Percentiles rank a stretch among this genome's conserved stretches.
Evolutionary conservation across 1,284 basidiomycete genomes (phyloP).

Genomic region (Sphagnurus paluster): DNA sequence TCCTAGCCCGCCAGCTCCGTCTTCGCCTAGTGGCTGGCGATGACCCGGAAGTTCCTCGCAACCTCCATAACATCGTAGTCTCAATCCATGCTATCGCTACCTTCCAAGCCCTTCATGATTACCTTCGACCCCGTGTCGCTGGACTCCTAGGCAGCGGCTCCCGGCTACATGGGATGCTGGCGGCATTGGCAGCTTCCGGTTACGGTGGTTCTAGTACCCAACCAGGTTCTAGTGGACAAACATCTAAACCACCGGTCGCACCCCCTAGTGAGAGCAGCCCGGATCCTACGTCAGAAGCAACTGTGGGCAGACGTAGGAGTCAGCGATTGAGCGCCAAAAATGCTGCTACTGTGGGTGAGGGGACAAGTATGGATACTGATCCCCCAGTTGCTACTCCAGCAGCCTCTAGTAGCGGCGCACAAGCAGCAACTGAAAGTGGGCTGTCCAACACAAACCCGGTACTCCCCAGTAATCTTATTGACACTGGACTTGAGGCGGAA

Average conservation of each 20-base stretch:
- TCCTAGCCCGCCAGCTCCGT: conserved; percentile 86
- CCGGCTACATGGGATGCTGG: conserved; percentile 86
- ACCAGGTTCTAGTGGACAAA: conserved; percentile 27
- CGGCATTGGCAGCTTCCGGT: conserved; percentile 82
- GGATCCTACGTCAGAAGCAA: conserved; percentile 29
- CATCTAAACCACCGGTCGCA: conserved; percentile 30
- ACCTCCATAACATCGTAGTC: conserved; percentile 86
- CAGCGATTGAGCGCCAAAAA: conserved; percentile 80
- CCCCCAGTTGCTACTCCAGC: conserved; percentile 14
- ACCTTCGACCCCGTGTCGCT: conserved; percentile 87
- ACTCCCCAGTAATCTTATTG: conserved; percentile 58
- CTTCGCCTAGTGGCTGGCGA: conserved; percentile 87
- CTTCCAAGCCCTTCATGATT: conserved; percentile 93
- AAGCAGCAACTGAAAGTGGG: conserved; percentile 26
- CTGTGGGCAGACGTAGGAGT: conserved; percentile 70
- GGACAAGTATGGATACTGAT: conserved; percentile 13
- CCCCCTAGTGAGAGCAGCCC: conserved; percentile 34
- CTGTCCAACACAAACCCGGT: conserved; percentile 32
- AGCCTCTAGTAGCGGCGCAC: conserved; percentile 11
- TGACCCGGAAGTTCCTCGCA: conserved; percentile 83
- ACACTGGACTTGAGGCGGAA: conserved; percentile 66
- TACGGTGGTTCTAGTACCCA: conserved; percentile 42
- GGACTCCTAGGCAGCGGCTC: conserved; percentile 67
- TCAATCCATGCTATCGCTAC: conserved; percentile 97
- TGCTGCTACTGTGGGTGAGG: conserved; percentile 21